Percentiles rank a stretch among this genome's conserved stretches.
phyloP scores from a whole-genome alignment of 1,284 basidiomycete species.

The Sanghuangporus sanghuang region DNA sequence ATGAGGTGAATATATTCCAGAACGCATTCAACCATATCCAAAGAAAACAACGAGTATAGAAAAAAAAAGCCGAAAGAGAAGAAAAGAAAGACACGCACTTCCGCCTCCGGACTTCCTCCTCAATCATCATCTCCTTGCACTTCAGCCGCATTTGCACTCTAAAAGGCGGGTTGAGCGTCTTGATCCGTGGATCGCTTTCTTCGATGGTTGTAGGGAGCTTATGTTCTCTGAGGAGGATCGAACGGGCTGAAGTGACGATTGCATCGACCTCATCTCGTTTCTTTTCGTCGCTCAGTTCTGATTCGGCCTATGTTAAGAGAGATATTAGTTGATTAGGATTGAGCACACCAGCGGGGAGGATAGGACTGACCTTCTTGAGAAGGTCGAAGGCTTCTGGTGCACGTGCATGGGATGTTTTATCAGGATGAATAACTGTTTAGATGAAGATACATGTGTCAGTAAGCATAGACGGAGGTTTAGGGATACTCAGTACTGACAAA shows the following conservation, averaged over 20 bases:
- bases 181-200: constrained; percentile 52
- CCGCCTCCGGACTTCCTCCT: constrained; percentile 73
- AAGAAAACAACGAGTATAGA: neutral
- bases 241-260: constrained; percentile 65
- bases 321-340: neutral
- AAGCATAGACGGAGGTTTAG: constrained; percentile 3
- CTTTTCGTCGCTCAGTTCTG: constrained; percentile 66
- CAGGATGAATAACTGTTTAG: constrained; percentile 76
- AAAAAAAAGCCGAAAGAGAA: neutral
- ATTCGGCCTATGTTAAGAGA: constrained; percentile 54
- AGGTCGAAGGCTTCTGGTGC: constrained; percentile 82
- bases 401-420: constrained; percentile 73
- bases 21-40: neutral
- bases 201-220: constrained; percentile 52
- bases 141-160: constrained; percentile 57
- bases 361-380: constrained; percentile 66
- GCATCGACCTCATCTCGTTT: constrained; percentile 78
- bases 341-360: neutral
- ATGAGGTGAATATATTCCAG: constrained; percentile 3
- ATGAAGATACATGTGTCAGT: constrained; percentile 27
- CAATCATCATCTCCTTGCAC: constrained; percentile 74
- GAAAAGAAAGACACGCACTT: constrained; percentile 45
- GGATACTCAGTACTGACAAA: constrained; percentile 49
- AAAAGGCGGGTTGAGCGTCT: constrained; percentile 54
- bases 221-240: constrained; percentile 52